A percentile compares a stretch with the other conserved stretches of the same genome.
Evolutionary conservation across 2,329 filamentous ascomycete genomes (phyloP).

Genomic region (Calonectria fujianensis): DNA sequence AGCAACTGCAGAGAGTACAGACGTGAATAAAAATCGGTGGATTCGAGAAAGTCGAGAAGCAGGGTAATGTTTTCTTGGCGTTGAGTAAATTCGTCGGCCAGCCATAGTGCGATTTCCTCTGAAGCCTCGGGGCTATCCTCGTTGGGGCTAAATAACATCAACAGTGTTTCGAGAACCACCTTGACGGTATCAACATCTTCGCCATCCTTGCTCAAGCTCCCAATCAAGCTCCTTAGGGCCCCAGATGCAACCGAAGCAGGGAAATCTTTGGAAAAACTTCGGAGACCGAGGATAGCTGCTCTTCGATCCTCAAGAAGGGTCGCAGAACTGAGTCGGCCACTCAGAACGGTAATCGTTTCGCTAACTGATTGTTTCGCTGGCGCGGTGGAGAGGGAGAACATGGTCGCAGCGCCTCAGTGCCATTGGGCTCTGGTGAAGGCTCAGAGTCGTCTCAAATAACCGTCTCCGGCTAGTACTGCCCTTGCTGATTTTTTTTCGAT

Average conservation of each 20-base stretch:
- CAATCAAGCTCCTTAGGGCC: constrained; percentile 91
- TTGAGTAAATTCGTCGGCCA: constrained; percentile 98
- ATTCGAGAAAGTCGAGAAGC: constrained; percentile 91
- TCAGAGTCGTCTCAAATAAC: constrained; percentile 42
- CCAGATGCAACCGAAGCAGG: constrained; percentile 97
- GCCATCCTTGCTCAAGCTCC: constrained; percentile 87
- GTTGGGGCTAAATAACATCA: constrained; percentile 90
- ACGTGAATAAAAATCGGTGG: constrained; percentile 90
- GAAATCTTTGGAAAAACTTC: constrained; percentile 97
- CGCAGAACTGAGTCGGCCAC: constrained; percentile 89
- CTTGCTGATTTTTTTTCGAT: neutral
- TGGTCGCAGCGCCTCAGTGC: constrained; percentile 59
- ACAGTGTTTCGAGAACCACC: constrained; percentile 92
- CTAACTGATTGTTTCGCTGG: constrained; percentile 97
- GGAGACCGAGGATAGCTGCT: constrained; percentile 91
- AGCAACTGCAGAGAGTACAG: constrained; percentile 94
- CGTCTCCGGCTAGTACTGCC: constrained; percentile 37
- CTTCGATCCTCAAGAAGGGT: constrained; percentile 96
- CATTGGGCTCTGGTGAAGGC: constrained; percentile 54
- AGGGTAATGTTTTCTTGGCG: constrained; percentile 97
- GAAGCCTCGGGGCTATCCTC: constrained; percentile 90
- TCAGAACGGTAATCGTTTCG: constrained; percentile 94
- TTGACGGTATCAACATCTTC: constrained; percentile 98
- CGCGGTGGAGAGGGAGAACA: constrained; percentile 81
- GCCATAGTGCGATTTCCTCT: constrained; percentile 95